phyloP scores from a whole-genome alignment of 1,139 yeast species.

The Scheffersomyces titani region DNA sequence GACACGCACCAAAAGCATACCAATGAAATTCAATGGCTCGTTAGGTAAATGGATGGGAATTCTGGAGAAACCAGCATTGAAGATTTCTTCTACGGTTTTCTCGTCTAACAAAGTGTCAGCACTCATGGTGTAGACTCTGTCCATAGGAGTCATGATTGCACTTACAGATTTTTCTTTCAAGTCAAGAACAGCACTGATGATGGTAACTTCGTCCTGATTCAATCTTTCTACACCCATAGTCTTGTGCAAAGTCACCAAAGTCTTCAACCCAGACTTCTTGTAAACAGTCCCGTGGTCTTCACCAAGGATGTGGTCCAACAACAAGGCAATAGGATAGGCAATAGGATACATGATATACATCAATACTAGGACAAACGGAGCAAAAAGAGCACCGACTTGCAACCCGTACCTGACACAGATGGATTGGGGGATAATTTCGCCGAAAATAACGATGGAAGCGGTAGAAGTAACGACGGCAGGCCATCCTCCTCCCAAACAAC shows the following conservation, averaged over 20 bases:
- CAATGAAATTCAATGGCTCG: slow-evolving; percentile 89
- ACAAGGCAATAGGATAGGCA: slow-evolving; percentile 85
- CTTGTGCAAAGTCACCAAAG: slow-evolving; percentile 87
- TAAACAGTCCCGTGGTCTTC: slow-evolving; percentile 97
- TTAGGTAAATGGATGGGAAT: slow-evolving; percentile 93
- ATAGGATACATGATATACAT: slow-evolving; percentile 93
- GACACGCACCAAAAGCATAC: slow-evolving; percentile 91
- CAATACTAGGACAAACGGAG: slow-evolving; percentile 81
- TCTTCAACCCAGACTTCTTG: slow-evolving; percentile 89
- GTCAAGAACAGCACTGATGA: slow-evolving; percentile 90
- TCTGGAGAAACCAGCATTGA: slow-evolving; percentile 92
- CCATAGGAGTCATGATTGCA: slow-evolving; percentile 91
- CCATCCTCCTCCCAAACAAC: slow-evolving; percentile 96
- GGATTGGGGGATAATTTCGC: slow-evolving; percentile 95
- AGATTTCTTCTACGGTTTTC: slow-evolving; percentile 80
- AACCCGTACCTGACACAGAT: slow-evolving; percentile 91
- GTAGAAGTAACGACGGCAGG: slow-evolving; percentile 94
- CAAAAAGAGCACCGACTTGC: slow-evolving; percentile 85
- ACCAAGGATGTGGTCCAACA: slow-evolving; percentile 82
- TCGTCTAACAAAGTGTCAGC: slow-evolving; percentile 86
- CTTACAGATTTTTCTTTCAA: slow-evolving; percentile 88
- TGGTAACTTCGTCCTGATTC: slow-evolving; percentile 94
- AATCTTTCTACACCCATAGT: slow-evolving; percentile 95
- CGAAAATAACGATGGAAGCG: slow-evolving; percentile 88
- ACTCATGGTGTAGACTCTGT: slow-evolving; percentile 85